Conservation (phyloP, 2,329 filamentous ascomycete genomes). For the Corynespora cassiicola region DNA sequence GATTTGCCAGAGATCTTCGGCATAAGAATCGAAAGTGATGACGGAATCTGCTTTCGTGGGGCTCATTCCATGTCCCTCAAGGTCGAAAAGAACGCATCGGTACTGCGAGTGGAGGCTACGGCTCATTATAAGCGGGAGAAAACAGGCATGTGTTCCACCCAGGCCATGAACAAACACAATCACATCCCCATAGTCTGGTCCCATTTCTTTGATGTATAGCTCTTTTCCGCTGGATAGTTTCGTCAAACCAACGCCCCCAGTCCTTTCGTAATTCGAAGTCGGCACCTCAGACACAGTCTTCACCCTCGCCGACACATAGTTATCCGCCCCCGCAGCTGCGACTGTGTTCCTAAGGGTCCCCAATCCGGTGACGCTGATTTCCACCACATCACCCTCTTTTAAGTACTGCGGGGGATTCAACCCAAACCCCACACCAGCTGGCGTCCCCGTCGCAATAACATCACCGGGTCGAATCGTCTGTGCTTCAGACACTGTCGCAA, state of each 20-base stretch:
- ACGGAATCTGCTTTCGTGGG: constrained; percentile 57
- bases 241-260: constrained; percentile 43
- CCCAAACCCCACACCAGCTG: constrained; percentile 49
- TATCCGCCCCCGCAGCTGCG: constrained; percentile 56
- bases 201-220: constrained; percentile 47
- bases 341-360: constrained; percentile 35
- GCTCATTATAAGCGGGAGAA: constrained; percentile 51
- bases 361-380: constrained; percentile 30
- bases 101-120: constrained; percentile 49
- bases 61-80: constrained; percentile 64
- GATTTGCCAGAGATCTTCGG: constrained; percentile 54
- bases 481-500: constrained; percentile 56
- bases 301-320: constrained; percentile 6
- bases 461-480: constrained; percentile 53
- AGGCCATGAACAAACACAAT: constrained; percentile 64
- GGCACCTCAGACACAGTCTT: constrained; percentile 48
- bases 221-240: constrained; percentile 49
- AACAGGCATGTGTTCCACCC: constrained; percentile 55
- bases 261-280: constrained; percentile 50
- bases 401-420: constrained; percentile 43
- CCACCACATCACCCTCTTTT: constrained; percentile 28
- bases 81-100: constrained; percentile 60
- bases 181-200: constrained; percentile 24
- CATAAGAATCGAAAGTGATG: constrained; percentile 53
- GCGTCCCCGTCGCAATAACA: constrained; percentile 59